Base-by-base conservation (phyloP, 768 basidiomycete species). In the Amanita subjunquillea region DNA sequence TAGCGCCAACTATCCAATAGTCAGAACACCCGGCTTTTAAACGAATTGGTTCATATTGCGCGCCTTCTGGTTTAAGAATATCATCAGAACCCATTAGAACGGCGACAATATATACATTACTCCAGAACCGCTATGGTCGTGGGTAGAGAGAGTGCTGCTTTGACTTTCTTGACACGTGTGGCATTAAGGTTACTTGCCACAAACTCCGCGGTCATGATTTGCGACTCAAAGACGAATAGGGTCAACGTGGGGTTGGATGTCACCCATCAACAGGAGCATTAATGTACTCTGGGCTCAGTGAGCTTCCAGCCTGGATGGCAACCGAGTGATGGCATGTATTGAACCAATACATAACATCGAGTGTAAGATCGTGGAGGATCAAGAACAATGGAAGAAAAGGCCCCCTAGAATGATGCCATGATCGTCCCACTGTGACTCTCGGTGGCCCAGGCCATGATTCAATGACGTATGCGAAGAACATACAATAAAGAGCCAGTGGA, bases 191-290 rank as follows among this genome's bases (percentile, higher is more conserved):
- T 36, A 36, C 22, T 12, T n/a, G 38, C 34, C 49, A 41, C 27
- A 40, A 50, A 40, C 49, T 50, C 49, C 49, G 49, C 49, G 49
- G 49, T 13, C 17, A 50, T 34, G 29, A 20, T 50, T 17, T 48
- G 30, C 47, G 34, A 23, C 6, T 36, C 12, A 6, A 29, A 13
- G 25, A 44, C 10, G 22, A 6, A 23, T 12, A 32, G 13, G 4
- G 34, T 47, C 27, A 23, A 48, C 46, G 46, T 36, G 34, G 22
- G n/a, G 12, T 32, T 12, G 32, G 32, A 32, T 27, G 17, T 22
- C 30, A 22, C 6, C 8, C 43, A 27, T 25, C 10, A 22, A 43
- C 23, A 32, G 7, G 30, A 32, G 32, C 32, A 32, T 32, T 32
- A 32, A 32, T 32, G 34, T 34, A 34, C 34, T 13, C 34, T 13